Percentiles rank a stretch among this genome's conserved stretches.
Conservation (phyloP, 441 rosid genomes). For the Kokia cookei region DNA sequence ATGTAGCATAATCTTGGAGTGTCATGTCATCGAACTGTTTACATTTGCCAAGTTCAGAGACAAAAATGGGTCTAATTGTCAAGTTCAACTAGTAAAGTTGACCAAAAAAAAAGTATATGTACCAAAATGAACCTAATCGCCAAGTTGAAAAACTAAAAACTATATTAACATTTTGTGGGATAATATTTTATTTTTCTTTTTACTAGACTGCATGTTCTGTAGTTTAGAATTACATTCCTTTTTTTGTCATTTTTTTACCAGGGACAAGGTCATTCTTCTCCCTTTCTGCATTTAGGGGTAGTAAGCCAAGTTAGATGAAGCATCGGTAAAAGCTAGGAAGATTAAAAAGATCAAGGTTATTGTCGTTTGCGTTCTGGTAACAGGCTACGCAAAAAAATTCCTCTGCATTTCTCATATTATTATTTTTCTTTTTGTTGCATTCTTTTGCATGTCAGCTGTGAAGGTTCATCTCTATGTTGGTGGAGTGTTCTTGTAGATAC, state of each 20-base stretch:
- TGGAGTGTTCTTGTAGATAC: constrained; percentile 7
- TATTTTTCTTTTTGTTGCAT: neutral
- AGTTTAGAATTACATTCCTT: neutral
- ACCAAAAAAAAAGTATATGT: too few relatives aligned
- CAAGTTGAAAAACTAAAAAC: too few relatives aligned
- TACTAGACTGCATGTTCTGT: neutral
- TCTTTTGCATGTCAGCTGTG: neutral
- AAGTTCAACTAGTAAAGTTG: too few relatives aligned
- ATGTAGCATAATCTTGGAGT: too few relatives aligned
- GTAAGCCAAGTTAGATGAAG: constrained; percentile 56
- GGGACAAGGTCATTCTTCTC: constrained; percentile 74
- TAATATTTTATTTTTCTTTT: neutral
- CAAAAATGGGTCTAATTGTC: too few relatives aligned
- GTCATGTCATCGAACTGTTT: too few relatives aligned
- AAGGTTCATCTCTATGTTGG: neutral
- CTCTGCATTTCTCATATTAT: neutral
- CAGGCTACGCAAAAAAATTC: neutral
- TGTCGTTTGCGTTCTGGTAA: neutral
- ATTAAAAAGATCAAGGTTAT: neutral
- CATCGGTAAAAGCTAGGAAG: constrained; percentile 19
- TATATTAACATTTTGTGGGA: neutral
- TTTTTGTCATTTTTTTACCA: constrained; percentile 20
- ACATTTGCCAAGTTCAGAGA: too few relatives aligned
- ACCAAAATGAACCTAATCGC: too few relatives aligned
- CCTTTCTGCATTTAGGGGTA: constrained; percentile 65